Evolutionary conservation across 2,329 filamentous ascomycete species (phyloP).

Genomic region (Penicillium sp.): DNA sequence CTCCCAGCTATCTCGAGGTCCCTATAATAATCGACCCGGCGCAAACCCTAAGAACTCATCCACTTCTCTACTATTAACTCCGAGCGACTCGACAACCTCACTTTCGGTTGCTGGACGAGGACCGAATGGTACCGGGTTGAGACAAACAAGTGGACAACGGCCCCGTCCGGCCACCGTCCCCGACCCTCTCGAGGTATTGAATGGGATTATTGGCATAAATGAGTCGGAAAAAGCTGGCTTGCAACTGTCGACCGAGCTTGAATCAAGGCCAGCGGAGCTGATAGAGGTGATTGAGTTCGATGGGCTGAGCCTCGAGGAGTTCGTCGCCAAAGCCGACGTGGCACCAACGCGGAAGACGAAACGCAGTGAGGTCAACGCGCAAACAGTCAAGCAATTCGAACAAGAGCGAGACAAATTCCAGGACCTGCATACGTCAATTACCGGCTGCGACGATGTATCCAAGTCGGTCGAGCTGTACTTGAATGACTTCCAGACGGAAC

Average conservation of each 20-base stretch:
- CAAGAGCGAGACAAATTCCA: slow-evolving; percentile 84
- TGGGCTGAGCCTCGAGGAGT: slow-evolving; percentile 75
- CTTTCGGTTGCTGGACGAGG: slow-evolving; percentile 69
- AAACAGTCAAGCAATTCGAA: slow-evolving; percentile 77
- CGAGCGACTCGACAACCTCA: slow-evolving; percentile 78
- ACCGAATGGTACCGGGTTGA: slow-evolving; percentile 71
- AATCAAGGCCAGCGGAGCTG: slow-evolving; percentile 53
- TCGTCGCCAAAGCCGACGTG: slow-evolving; percentile 55
- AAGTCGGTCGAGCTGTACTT: slow-evolving; percentile 92
- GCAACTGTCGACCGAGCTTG: slow-evolving; percentile 18
- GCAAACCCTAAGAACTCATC: slow-evolving; percentile 76
- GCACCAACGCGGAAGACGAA: slow-evolving; percentile 33
- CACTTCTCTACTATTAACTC: slow-evolving; percentile 72
- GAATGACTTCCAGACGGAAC: slow-evolving; percentile 89
- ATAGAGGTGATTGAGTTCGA: slow-evolving; percentile 77
- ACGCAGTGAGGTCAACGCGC: slow-evolving; percentile 53
- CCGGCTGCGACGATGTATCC: slow-evolving; percentile 88
- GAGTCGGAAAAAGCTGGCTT: slow-evolving; percentile 23
- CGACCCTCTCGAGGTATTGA: slow-evolving; percentile 75
- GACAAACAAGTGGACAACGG: slow-evolving; percentile 58
- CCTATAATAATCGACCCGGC: slow-evolving; percentile 71
- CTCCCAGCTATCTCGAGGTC: slow-evolving; percentile 70
- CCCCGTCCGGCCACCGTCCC: slow-evolving; percentile 61
- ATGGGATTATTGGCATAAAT: slow-evolving; percentile 60
- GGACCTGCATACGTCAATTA: slow-evolving; percentile 86